A percentile compares a stretch with the other conserved stretches of the same genome.
Conservation (phyloP, 225 moss, liverwort and hornwort species). For the Bryoerythrophyllum caledonicum region DNA sequence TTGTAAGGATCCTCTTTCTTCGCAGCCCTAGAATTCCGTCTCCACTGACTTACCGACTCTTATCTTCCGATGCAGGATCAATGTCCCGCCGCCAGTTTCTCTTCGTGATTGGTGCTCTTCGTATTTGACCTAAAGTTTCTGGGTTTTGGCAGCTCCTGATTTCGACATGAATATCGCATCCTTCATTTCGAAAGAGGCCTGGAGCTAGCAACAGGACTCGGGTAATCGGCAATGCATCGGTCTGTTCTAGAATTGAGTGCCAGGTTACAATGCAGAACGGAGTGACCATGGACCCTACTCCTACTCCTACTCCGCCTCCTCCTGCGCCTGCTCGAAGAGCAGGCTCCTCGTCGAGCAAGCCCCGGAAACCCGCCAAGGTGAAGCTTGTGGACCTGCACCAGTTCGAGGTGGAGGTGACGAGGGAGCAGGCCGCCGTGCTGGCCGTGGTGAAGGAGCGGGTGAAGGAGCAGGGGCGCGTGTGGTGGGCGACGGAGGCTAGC, state of each 20-base stretch:
- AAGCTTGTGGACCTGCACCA: slow-evolving; percentile 82
- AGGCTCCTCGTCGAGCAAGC: slow-evolving; percentile 48
- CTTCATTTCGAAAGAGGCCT: not conserved
- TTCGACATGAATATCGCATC: slow-evolving; percentile 3
- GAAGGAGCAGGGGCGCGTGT: slow-evolving; percentile 86
- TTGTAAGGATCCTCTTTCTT: not conserved
- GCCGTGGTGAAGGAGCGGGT: slow-evolving; percentile 80
- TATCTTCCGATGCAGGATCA: not conserved
- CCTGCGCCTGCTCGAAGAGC: slow-evolving; percentile 16
- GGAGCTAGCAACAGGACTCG: slow-evolving; percentile 19
- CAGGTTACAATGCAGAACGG: slow-evolving; percentile 31
- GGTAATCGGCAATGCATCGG: not conserved
- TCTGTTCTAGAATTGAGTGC: not conserved
- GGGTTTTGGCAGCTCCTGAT: not conserved
- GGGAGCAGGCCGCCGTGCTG: slow-evolving; percentile 79
- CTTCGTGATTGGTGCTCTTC: not conserved
- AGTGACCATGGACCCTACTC: slow-evolving; percentile 15
- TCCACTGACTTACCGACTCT: not conserved
- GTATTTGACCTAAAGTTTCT: not conserved
- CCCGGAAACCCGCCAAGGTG: slow-evolving; percentile 65
- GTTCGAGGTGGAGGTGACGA: slow-evolving; percentile 76
- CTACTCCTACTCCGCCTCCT: not conserved
- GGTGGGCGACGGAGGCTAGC: slow-evolving; percentile 86
- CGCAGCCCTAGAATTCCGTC: not conserved
- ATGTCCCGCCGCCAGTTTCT: not conserved